Conservation (phyloP, 2,329 filamentous ascomycete species). For the Penicillium sp. region DNA sequence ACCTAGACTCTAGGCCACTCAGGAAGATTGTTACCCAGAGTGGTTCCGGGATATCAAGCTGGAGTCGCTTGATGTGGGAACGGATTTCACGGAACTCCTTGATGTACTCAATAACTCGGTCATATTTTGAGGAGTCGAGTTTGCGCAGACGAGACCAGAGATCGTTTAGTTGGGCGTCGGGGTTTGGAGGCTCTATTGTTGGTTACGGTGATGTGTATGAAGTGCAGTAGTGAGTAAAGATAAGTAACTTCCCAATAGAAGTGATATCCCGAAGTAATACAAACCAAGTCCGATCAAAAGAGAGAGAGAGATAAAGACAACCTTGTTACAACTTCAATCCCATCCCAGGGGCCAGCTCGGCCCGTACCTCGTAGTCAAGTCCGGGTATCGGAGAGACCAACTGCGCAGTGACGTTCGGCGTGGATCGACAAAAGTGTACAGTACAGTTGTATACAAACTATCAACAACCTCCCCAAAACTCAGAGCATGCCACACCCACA, state of each 20-base stretch:
- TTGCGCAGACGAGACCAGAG: no score
- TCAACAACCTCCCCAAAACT: constrained; percentile 5
- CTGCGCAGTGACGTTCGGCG: constrained; percentile 13
- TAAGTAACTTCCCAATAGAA: not conserved
- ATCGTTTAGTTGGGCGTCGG: no score
- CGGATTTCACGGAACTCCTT: no score
- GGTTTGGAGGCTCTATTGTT: no score
- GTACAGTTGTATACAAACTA: not conserved
- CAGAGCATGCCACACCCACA: constrained; percentile 9
- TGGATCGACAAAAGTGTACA: constrained; percentile 12
- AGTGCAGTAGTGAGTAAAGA: not conserved
- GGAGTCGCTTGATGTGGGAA: no score
- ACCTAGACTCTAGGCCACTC: no score
- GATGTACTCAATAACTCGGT: no score
- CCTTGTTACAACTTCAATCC: not conserved
- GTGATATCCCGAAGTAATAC: not conserved
- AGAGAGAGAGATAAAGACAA: not conserved
- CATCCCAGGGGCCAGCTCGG: not conserved
- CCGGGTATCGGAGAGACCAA: constrained; percentile 10
- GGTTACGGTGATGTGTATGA: no score
- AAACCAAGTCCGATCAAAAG: not conserved
- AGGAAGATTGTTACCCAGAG: no score
- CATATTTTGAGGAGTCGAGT: no score
- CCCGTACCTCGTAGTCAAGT: not conserved
- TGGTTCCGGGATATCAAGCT: no score